phyloP scores from a whole-genome alignment of 495 filamentous ascomycete species.

The Hyaloscypha bicolor region DNA sequence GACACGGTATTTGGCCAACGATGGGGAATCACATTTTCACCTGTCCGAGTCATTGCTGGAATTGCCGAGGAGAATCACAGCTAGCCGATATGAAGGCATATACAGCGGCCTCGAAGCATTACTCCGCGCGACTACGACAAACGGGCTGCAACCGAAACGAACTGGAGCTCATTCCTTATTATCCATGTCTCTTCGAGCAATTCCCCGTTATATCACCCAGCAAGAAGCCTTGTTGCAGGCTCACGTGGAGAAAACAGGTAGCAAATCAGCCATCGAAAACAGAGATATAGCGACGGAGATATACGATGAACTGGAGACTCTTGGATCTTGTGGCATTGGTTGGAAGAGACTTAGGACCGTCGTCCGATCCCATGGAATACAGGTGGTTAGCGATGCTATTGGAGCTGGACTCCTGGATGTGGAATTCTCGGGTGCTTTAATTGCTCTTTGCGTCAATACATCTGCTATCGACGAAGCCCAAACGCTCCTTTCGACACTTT shows the following conservation, averaged over 20 bases:
- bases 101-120: constrained; percentile 51
- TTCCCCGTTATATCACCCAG: constrained; percentile 64
- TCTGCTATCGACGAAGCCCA: constrained; percentile 44
- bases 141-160: constrained; percentile 6
- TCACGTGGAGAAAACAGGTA: constrained; percentile 53
- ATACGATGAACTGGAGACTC: constrained; percentile 67
- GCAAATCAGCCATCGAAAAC: constrained; percentile 40
- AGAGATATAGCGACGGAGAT: constrained; percentile 49
- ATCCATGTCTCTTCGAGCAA: constrained; percentile 63
- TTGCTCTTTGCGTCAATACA: constrained; percentile 44
- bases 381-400: constrained; percentile 58
- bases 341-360: constrained; percentile 68
- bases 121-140: constrained; percentile 44
- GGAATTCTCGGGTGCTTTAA: constrained; percentile 40
- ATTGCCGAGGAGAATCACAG: constrained; percentile 19
- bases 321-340: constrained; percentile 55
- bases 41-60: constrained; percentile 25
- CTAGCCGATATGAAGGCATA: constrained; percentile 41
- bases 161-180: constrained; percentile 59
- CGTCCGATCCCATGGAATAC: constrained; percentile 68
- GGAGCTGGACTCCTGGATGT: constrained; percentile 46
- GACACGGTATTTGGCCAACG: background rate
- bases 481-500: constrained; percentile 39
- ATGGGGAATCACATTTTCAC: constrained; percentile 17
- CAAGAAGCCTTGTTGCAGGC: constrained; percentile 55